Percentiles rank a stretch among this genome's conserved stretches.
phyloP scores from a whole-genome alignment of 2,329 filamentous ascomycete species.

The Cyphellophora europaea region DNA sequence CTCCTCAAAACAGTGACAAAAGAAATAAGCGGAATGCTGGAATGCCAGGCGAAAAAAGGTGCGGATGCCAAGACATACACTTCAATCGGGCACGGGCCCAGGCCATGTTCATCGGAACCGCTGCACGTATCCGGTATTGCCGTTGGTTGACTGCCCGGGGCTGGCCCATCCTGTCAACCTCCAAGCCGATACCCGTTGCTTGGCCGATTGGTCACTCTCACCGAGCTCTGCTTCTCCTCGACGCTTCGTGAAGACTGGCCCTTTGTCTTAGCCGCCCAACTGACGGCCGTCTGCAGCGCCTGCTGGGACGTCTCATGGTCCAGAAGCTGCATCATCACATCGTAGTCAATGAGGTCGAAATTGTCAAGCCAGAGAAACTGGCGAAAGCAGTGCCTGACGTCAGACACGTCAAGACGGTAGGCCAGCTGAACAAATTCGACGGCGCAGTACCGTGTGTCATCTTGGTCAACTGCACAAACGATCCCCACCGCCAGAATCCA shows the following conservation, averaged over 20 bases:
- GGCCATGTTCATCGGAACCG: too few relatives aligned
- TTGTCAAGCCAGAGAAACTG: slow-evolving; percentile 1
- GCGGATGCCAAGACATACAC: too few relatives aligned
- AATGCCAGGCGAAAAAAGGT: too few relatives aligned
- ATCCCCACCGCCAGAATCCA: slow-evolving; percentile 1
- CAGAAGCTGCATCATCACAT: not conserved
- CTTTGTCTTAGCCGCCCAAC: not conserved
- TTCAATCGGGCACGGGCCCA: too few relatives aligned
- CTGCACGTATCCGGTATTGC: too few relatives aligned
- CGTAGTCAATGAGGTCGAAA: slow-evolving; percentile 1
- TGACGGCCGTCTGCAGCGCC: not conserved
- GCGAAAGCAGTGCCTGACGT: not conserved
- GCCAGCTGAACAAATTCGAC: not conserved
- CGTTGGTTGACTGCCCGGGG: too few relatives aligned
- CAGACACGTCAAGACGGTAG: not conserved
- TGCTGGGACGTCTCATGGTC: not conserved
- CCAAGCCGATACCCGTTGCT: slow-evolving; percentile 1
- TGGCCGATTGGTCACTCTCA: not conserved
- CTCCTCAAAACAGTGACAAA: too few relatives aligned
- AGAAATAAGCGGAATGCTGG: too few relatives aligned
- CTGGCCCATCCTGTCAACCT: too few relatives aligned
- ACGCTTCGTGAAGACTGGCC: not conserved
- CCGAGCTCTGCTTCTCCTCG: slow-evolving; percentile 1
- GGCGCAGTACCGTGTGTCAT: slow-evolving; percentile 1
- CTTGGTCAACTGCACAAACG: slow-evolving; percentile 1